Conservation (phyloP, 257 asterid species). For the Solanum neorickii region DNA sequence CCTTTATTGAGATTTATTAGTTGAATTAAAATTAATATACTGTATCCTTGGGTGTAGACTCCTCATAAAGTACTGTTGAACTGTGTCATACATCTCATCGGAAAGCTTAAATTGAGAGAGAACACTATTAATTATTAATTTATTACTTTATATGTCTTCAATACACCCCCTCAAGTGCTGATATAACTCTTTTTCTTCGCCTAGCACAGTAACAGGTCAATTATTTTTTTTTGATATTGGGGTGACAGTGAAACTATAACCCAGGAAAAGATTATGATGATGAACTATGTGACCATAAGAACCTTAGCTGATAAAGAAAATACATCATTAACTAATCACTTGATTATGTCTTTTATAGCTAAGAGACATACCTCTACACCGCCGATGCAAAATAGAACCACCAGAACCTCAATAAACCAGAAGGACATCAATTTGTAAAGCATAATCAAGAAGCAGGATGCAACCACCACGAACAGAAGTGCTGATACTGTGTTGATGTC, state of each 20-base stretch:
- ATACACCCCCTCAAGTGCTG: background rate
- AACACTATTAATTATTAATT: background rate
- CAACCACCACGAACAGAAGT: slow-evolving; percentile 63
- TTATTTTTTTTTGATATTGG: background rate
- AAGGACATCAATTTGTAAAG: slow-evolving; percentile 86
- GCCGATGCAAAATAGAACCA: slow-evolving; percentile 85
- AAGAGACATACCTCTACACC: slow-evolving; percentile 69
- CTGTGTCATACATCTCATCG: background rate
- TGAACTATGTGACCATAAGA: background rate
- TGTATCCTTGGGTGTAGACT: background rate
- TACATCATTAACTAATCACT: background rate
- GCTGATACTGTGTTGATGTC: slow-evolving; percentile 72
- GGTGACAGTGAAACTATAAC: background rate
- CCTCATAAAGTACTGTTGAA: background rate
- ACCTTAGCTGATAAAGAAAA: background rate
- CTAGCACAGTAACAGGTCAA: background rate
- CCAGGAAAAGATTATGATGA: background rate
- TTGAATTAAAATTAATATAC: background rate
- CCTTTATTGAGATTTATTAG: background rate
- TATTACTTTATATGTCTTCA: background rate
- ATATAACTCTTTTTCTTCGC: background rate
- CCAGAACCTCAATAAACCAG: slow-evolving; percentile 82
- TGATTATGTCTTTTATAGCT: background rate
- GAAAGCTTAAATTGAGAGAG: background rate
- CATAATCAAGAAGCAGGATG: slow-evolving; percentile 88